Evolutionary conservation across 1,139 yeast species (phyloP).

Genomic region (Casaregolazyma lundiana): DNA sequence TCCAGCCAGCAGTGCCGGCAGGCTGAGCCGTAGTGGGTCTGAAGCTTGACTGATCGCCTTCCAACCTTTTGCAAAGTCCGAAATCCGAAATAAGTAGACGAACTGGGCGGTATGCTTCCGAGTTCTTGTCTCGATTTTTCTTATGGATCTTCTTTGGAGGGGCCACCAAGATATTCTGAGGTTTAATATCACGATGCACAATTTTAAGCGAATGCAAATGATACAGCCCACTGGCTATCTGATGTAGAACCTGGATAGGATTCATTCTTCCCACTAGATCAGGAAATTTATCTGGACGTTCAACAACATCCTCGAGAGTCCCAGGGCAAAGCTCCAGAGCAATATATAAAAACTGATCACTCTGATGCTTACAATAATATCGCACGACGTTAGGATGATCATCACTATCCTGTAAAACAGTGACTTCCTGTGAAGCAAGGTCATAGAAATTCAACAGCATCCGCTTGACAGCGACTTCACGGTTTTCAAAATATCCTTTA

Average conservation of each 20-base stretch:
- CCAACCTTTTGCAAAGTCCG: constrained; percentile 89
- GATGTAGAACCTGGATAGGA: constrained; percentile 58
- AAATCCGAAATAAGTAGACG: constrained; percentile 88
- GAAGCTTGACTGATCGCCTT: constrained; percentile 88
- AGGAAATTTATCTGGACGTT: constrained; percentile 32
- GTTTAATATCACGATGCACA: constrained; percentile 93
- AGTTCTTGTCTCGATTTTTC: constrained; percentile 22
- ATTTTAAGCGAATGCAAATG: constrained; percentile 87
- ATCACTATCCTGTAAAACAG: constrained; percentile 85
- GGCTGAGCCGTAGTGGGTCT: constrained; percentile 89
- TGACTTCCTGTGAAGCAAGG: constrained; percentile 91
- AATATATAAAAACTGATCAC: constrained; percentile 82
- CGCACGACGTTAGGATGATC: constrained; percentile 94
- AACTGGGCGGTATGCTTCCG: constrained; percentile 36
- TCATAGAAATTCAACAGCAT: constrained; percentile 92
- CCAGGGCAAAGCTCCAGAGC: constrained; percentile 91
- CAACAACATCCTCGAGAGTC: constrained; percentile 75
- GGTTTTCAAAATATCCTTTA: constrained; percentile 80
- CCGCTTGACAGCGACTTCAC: constrained; percentile 94
- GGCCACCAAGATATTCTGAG: constrained; percentile 89
- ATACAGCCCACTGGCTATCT: constrained; percentile 78
- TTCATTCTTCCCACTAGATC: constrained; percentile 38
- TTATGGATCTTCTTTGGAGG: constrained; percentile 46
- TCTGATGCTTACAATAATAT: constrained; percentile 85
- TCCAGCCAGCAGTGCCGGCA: constrained; percentile 98